Percentiles rank a stretch among this genome's conserved stretches.
These are phyloP conservation scores for Stachybotrys echinatus DNA, from an alignment of 2,329 filamentous ascomycete genomes.

Conservation along the genomic window DNA sequence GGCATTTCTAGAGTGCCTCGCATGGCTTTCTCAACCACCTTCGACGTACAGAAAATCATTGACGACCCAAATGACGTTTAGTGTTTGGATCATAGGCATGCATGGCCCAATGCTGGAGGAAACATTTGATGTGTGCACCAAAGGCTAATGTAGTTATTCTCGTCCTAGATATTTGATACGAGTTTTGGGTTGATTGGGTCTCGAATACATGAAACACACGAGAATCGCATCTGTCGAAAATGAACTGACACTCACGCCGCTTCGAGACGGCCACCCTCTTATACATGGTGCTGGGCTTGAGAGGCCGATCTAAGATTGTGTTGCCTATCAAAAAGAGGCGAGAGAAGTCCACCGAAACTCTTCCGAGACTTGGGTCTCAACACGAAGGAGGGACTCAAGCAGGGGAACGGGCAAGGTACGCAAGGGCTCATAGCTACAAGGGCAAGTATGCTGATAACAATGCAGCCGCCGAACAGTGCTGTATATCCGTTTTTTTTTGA, in stretches of 20 bases:
- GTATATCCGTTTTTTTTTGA: too few relatives aligned
- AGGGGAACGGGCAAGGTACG: slow-evolving; percentile 9
- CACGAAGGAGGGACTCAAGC: slow-evolving; percentile 7
- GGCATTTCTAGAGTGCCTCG: too few relatives aligned
- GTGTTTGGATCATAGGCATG: slow-evolving; percentile 37
- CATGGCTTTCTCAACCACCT: too few relatives aligned
- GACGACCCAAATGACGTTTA: slow-evolving; percentile 46
- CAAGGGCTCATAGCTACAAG: not conserved
- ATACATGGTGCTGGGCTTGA: slow-evolving; percentile 39
- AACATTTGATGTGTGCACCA: slow-evolving; percentile 12
- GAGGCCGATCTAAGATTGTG: slow-evolving; percentile 7
- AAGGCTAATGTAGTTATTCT: not conserved
- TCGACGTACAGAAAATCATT: slow-evolving; percentile 43
- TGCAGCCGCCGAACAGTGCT: too few relatives aligned
- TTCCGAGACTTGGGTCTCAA: slow-evolving; percentile 10
- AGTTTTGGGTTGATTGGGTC: not conserved
- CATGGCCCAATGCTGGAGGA: slow-evolving; percentile 35
- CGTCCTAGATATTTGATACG: not conserved
- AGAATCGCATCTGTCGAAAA: slow-evolving; percentile 1
- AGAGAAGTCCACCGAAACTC: slow-evolving; percentile 23
- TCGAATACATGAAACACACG: not conserved
- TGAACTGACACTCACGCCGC: slow-evolving; percentile 6
- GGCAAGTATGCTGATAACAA: not conserved
- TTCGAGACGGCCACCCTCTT: slow-evolving; percentile 31
- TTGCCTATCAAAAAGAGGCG: slow-evolving; percentile 18